These are phyloP conservation scores for Cicer arietinum DNA, from an alignment of 306 rosid genomes.

Conservation along the genomic window DNA sequence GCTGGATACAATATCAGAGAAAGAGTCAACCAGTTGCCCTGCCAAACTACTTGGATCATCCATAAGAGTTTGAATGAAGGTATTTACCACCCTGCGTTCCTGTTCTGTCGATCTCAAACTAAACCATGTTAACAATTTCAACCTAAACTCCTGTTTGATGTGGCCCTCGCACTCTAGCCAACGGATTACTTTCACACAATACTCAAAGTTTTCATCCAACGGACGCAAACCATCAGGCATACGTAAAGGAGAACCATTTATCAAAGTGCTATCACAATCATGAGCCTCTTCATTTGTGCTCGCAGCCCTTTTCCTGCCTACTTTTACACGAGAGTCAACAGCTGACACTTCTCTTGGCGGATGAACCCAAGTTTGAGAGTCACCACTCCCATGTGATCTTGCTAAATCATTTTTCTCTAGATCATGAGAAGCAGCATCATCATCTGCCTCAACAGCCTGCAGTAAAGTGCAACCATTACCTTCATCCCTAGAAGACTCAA, in stretches of 20 bases:
- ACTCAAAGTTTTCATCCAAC: slow-evolving; percentile 89
- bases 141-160: slow-evolving; percentile 81
- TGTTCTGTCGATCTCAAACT: slow-evolving; percentile 97
- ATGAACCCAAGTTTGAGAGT: slow-evolving; percentile 81
- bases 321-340: slow-evolving; percentile 71
- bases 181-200: slow-evolving; percentile 92
- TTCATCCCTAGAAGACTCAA: slow-evolving; percentile 88
- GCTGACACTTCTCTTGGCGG: slow-evolving; percentile 76
- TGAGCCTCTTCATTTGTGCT: slow-evolving; percentile 70
- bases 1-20: slow-evolving; percentile 84
- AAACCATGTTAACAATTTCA: slow-evolving; percentile 97
- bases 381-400: slow-evolving; percentile 92
- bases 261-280: slow-evolving; percentile 93
- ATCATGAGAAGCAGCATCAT: slow-evolving; percentile 81
- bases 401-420: slow-evolving; percentile 65
- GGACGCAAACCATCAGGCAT: slow-evolving; percentile 60
- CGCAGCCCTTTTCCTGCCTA: slow-evolving; percentile 75
- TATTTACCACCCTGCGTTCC: slow-evolving; percentile 93
- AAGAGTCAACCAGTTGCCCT: slow-evolving; percentile 94
- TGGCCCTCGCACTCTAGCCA: slow-evolving; percentile 98
- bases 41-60: slow-evolving; percentile 98
- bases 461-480: slow-evolving; percentile 81
- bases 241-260: slow-evolving; percentile 76
- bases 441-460: slow-evolving; percentile 83
- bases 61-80: slow-evolving; percentile 89